phyloP scores from a whole-genome alignment of 768 basidiomycete species.

The Kwoniella sp. region DNA sequence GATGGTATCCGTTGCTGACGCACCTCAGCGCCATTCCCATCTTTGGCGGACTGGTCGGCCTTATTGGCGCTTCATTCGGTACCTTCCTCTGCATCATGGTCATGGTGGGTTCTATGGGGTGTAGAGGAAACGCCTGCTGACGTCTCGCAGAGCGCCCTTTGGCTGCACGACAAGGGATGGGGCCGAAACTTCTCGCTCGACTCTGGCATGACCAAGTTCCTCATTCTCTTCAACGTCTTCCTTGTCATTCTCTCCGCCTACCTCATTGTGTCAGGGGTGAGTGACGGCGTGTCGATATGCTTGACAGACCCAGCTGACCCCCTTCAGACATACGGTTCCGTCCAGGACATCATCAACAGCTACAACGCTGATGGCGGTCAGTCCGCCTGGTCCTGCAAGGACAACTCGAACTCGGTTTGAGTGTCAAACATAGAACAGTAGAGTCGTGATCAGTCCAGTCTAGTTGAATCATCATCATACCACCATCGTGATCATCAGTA shows the following conservation, averaged over 20 bases:
- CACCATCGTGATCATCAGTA: no score
- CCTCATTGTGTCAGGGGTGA: conserved; percentile 10
- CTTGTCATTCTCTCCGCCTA: conserved; percentile 7
- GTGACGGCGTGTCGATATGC: neutral
- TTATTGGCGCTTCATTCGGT: conserved; percentile 37
- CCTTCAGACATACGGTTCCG: conserved; percentile 8
- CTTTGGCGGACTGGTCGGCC: conserved; percentile 28
- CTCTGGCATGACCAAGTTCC: neutral
- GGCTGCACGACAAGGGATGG: conserved; percentile 31
- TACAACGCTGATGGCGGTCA: conserved; percentile 5
- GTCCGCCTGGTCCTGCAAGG: conserved; percentile 9
- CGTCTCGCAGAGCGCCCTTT: conserved; percentile 30
- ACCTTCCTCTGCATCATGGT: conserved; percentile 33
- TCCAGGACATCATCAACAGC: conserved; percentile 8
- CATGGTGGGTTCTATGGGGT: neutral
- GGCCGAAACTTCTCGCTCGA: neutral
- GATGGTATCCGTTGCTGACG: no score
- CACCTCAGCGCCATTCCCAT: conserved; percentile 40
- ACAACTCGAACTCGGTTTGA: conserved; percentile 13
- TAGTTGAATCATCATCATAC: no score
- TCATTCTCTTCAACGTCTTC: conserved; percentile 6
- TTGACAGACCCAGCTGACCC: neutral
- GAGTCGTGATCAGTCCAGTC: no score
- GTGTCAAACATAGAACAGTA: no score
- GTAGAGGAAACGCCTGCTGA: neutral